A percentile compares a stretch with the other conserved stretches of the same genome.
Conservation (phyloP, 805 yeast genomes). For the Starmera dryadoides region DNA sequence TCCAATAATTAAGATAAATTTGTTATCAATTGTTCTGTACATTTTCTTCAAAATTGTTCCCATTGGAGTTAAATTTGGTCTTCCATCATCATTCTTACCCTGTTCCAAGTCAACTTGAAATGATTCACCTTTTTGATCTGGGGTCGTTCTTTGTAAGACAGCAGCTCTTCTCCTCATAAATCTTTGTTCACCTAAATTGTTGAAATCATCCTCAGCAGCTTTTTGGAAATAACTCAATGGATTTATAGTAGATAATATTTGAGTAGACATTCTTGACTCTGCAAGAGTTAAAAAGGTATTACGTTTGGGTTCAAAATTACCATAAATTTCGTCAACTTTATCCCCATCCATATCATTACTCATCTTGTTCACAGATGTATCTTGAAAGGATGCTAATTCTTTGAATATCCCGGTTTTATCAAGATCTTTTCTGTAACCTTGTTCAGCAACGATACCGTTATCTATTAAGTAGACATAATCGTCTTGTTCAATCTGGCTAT, state of each 20-base stretch:
- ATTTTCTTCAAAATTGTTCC: constrained; percentile 21
- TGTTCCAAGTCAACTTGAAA: constrained; percentile 1
- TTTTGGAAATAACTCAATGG: constrained; percentile 12
- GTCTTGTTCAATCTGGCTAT: constrained; percentile 42
- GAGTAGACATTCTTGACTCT: constrained; percentile 9
- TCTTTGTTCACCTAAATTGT: constrained; percentile 1
- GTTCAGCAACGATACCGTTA: constrained; percentile 46
- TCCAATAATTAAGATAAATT: constrained; percentile 37
- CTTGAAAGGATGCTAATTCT: constrained; percentile 13
- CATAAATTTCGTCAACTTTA: not conserved
- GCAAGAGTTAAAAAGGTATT: not conserved
- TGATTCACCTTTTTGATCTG: constrained; percentile 1
- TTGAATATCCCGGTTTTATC: constrained; percentile 13
- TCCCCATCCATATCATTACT: not conserved
- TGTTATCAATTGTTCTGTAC: constrained; percentile 20
- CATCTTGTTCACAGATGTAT: constrained; percentile 1
- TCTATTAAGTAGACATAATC: constrained; percentile 57
- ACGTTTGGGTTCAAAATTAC: not conserved
- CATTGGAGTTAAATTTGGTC: constrained; percentile 21
- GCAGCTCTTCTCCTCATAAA: not conserved
- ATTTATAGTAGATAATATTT: constrained; percentile 12
- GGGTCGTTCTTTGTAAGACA: constrained; percentile 5
- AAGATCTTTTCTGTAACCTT: constrained; percentile 32
- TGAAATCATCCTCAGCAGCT: constrained; percentile 1
- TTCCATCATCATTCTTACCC: constrained; percentile 8